Evolutionary conservation across 768 basidiomycete species (phyloP), one percentile per base, ranked within the genome.

Genomic region (Boletus eberwhitei): DNA sequence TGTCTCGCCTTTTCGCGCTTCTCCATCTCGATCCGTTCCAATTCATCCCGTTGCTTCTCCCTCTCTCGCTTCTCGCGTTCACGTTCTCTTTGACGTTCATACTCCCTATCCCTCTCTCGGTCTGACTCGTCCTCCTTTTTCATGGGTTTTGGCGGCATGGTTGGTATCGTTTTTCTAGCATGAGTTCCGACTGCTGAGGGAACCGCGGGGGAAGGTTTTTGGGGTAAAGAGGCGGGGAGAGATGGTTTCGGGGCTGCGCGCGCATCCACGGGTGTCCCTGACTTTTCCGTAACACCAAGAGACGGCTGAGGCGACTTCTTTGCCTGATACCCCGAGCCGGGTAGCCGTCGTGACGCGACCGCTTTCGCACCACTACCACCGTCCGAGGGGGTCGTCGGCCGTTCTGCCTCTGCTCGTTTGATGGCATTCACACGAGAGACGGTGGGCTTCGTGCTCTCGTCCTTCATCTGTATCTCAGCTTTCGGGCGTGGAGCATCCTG

Each of bases 251-350:
- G 64, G 21, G 57, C 43, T 26, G 63, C 24, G 19, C 73, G 73
- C 22, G 61, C 17, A n/a, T 73, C 74, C 1, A 63, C 55, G 4
- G 66, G 61, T 1, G 58, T 61, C n/a, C 53, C 54, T 24, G 66
- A 59, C 59, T 62, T 75, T 16, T 60, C 65, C 13, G 61, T 19
- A 16, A 52, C 19, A 45, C 63, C 47, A 1, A 55, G 1, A 17
- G 67, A 55, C 8, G 62, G 44, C 39, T 59, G 71, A 40, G 70
- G 63, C 0, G 66, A 59, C n/a, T 71, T 71, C 26, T 74, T 74
- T 7, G 67, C 71, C 54, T 71, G 74, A 59, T 73, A 80, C 4
- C 80, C 80, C 5, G 81, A 82, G 0, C 81, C 81, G 29, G 81
- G 81, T 13, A 71, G 52, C 34, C 77, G 74, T 45, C 75, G 69